Evolutionary conservation across 129 eudicot genomes (phyloP), one percentile per base, ranked within the genome.

Genomic region (Arctium lappa): DNA sequence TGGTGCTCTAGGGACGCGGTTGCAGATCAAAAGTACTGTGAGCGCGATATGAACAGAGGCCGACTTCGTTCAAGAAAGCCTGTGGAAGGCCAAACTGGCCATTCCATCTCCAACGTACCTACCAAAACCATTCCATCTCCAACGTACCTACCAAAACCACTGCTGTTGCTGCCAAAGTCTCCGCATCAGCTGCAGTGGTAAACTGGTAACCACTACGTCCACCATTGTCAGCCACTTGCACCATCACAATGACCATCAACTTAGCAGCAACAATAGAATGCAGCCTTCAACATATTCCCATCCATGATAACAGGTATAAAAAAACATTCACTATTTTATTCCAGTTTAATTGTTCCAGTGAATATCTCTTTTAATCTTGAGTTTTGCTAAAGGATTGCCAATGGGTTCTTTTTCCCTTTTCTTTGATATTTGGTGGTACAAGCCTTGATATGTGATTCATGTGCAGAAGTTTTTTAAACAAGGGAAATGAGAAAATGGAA

Each of bases 11-110:
- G 87, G 75, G 98, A 94, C 36, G 98, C 97, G 1, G 97, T 94
- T 60, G 88, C 89, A 27, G 97, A 94, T 46, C 96, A 91, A 76
- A 92, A 92, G 75, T 94, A 94, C 79, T 94, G 98, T 80, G 98
- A 94, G 75, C 91, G 94, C 83, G 97, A 94, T 69, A 89, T 94
- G 81, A 92, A 94, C 87, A 83, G 98, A 77, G 94, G 98, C 86
- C 97, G 97, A 73, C 98, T 91, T 78, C 97, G 97, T 94, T 94
- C 98, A 94, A 94, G 98, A 94, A 94, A 92, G 98, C 98, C 94
- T 92, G 97, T 94, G 95, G n/a, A n/a, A n/a, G n/a, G n/a, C n/a
- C n/a, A n/a, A n/a, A n/a, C n/a, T n/a, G n/a, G n/a, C n/a, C n/a
- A n/a, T n/a, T n/a, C n/a, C n/a, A n/a, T n/a, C n/a, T n/a, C n/a